Percentiles rank a stretch among this genome's conserved stretches.
phyloP scores from a whole-genome alignment of 2,329 filamentous ascomycete species.

The Neophaeococcomyces mojaviensis region DNA sequence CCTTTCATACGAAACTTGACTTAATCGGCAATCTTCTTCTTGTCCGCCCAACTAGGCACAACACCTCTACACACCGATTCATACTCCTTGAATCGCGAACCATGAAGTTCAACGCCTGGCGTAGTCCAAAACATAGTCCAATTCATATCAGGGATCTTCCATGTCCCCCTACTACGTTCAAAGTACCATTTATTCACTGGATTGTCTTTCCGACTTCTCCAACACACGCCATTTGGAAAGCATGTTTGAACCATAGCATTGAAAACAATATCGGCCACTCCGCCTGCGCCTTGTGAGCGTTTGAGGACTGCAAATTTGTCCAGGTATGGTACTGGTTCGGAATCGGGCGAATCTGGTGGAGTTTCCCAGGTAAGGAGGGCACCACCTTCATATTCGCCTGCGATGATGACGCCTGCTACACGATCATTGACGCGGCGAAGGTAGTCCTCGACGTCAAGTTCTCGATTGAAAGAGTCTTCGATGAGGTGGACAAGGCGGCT shows the following conservation, averaged over 20 bases:
- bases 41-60: conserved; percentile 42
- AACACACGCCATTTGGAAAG: conserved; percentile 83
- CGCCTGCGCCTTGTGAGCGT: conserved; percentile 78
- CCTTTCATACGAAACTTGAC: too few relatives aligned
- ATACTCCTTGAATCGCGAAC: conserved; percentile 56
- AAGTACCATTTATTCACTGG: conserved; percentile 99
- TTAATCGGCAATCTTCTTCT: conserved; percentile 28
- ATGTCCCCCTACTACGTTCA: conserved; percentile 74
- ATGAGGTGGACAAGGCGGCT: conserved; percentile 77
- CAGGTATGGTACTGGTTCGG: conserved; percentile 75
- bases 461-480: conserved; percentile 83
- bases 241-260: conserved; percentile 88
- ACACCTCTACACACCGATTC: conserved; percentile 64
- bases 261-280: conserved; percentile 92
- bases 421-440: conserved; percentile 70
- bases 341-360: conserved; percentile 52
- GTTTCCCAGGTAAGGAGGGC: conserved; percentile 92
- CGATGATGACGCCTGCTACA: conserved; percentile 86
- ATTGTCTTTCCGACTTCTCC: conserved; percentile 82
- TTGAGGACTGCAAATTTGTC: conserved; percentile 96
- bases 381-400: conserved; percentile 91
- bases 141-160: conserved; percentile 70
- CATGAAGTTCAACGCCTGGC: conserved; percentile 45
- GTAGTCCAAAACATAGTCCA: conserved; percentile 99
- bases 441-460: conserved; percentile 77